Base-by-base conservation (phyloP, 345 rosid species). In the Acer saccharum region DNA sequence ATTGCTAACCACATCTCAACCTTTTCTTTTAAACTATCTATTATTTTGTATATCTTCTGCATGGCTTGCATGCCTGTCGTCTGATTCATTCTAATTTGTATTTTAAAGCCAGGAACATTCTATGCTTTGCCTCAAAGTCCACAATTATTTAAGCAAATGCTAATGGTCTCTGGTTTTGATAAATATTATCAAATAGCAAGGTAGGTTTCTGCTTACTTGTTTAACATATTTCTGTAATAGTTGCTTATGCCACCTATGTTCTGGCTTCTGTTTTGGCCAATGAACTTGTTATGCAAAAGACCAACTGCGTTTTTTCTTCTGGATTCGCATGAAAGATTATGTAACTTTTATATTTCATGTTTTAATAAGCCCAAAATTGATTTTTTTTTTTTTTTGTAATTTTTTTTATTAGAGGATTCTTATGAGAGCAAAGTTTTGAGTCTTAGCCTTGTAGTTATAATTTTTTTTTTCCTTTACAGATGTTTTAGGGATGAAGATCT, bases 121-220 rank as follows among this genome's bases (percentile, higher is more conserved):
- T 94, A 94, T 87, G 98, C 99, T 78, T 87, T 94, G 90, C 98
- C 98, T 23, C 98, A 92, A 80, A 96, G 99, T 83, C 98, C 98
- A 14, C 99, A 94, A 81, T 97, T 96, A 55, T 94, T 90, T 82
- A 96, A 96, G 81, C 98, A 96, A 83, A 90, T 96, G 99, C 77
- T 96, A 72, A 96, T 96, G 99, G 99, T 96, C 83, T 91, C 99
- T 1, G 97, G 97, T 80, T 96, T 94, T 88, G 91, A 91, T 86
- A 96, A 84, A 87, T 96, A 96, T 83, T 96, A 93, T 81, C 98
- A 96, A 87, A 85, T 96, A 77, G 98, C 99, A 9, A 94, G 94
- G 99, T 96, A 88, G 73, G 55, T 23, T 23, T 71, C 80, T 74
- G 78, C 80, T 64, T 32, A 23, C 66, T 77, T 73, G 10, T 65